These are phyloP conservation scores for Vairimorpha ceranae DNA, from an alignment of 371 early-diverging fungal species.

Conservation along the genomic window DNA sequence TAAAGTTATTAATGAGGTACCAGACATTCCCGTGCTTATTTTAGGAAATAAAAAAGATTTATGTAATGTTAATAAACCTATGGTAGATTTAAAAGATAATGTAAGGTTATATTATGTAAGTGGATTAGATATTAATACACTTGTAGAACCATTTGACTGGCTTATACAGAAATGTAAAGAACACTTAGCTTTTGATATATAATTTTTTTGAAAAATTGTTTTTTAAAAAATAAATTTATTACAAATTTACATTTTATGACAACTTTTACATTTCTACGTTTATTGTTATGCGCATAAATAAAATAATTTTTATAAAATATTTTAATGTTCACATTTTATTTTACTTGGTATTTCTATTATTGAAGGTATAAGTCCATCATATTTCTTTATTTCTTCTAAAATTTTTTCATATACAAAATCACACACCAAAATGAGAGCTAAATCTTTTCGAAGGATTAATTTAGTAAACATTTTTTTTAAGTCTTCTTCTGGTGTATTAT, in stretches of 20 bases:
- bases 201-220: neutral
- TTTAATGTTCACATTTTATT: slow-evolving; percentile 11
- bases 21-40: slow-evolving; percentile 66
- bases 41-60: slow-evolving; percentile 57
- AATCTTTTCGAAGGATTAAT: slow-evolving; percentile 49
- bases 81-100: neutral
- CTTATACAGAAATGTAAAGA: slow-evolving; percentile 8
- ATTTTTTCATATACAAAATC: slow-evolving; percentile 52
- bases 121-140: neutral
- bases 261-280: too few species aligned
- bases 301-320: too few species aligned
- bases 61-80: neutral
- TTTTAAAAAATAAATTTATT: neutral
- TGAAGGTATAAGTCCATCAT: slow-evolving; percentile 52
- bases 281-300: too few species aligned
- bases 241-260: too few species aligned
- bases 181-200: neutral
- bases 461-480: slow-evolving; percentile 34
- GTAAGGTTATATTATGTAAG: neutral
- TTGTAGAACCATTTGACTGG: slow-evolving; percentile 7
- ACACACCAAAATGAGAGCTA: slow-evolving; percentile 59
- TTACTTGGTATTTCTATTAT: slow-evolving; percentile 58
- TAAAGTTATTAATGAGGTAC: slow-evolving; percentile 68
- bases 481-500: slow-evolving; percentile 45
- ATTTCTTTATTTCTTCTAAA: slow-evolving; percentile 36